A percentile compares a stretch with the other conserved stretches of the same genome.
Conservation (phyloP, 768 basidiomycete species). For the Dioszegia aurantiaca region DNA sequence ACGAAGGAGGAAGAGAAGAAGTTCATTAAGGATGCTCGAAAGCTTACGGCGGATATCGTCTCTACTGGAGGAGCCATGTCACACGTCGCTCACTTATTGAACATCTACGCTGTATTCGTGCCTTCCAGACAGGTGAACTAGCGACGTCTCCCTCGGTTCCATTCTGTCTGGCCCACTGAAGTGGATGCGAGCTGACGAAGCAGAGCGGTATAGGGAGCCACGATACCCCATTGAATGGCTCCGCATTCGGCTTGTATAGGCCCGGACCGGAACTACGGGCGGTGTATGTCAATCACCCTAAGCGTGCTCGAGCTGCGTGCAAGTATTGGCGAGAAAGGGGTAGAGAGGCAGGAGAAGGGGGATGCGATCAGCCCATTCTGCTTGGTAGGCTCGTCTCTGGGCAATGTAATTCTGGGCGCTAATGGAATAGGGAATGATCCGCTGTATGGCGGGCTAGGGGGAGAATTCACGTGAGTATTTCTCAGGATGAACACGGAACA, state of each 20-base stretch:
- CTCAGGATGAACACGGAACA: background rate
- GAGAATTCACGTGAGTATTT: constrained; percentile 48
- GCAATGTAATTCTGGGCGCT: background rate
- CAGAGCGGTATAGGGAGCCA: constrained; percentile 49
- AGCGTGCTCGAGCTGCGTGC: constrained; percentile 44
- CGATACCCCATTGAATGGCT: constrained; percentile 16
- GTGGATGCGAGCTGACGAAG: too few relatives aligned
- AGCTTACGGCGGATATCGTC: constrained; percentile 41
- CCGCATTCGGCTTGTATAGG: constrained; percentile 48
- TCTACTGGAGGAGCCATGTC: constrained; percentile 40
- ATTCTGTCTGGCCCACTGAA: too few relatives aligned
- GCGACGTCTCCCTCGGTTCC: too few relatives aligned
- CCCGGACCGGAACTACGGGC: constrained; percentile 47
- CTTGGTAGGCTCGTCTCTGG: constrained; percentile 30
- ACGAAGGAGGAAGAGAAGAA: constrained; percentile 33
- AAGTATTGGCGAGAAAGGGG: constrained; percentile 27
- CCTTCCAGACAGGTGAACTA: constrained; percentile 30
- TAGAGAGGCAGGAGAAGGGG: constrained; percentile 18
- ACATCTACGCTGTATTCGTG: constrained; percentile 46
- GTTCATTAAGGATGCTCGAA: constrained; percentile 42
- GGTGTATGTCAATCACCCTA: constrained; percentile 38
- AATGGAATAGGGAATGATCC: constrained; percentile 40
- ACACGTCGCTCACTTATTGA: constrained; percentile 40
- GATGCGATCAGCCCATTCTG: constrained; percentile 49
- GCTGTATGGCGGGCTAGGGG: constrained; percentile 50